Evolutionary conservation across 495 filamentous ascomycete genomes (phyloP), one percentile per base, ranked within the genome.

Genomic region (Penicillium ucsense): DNA sequence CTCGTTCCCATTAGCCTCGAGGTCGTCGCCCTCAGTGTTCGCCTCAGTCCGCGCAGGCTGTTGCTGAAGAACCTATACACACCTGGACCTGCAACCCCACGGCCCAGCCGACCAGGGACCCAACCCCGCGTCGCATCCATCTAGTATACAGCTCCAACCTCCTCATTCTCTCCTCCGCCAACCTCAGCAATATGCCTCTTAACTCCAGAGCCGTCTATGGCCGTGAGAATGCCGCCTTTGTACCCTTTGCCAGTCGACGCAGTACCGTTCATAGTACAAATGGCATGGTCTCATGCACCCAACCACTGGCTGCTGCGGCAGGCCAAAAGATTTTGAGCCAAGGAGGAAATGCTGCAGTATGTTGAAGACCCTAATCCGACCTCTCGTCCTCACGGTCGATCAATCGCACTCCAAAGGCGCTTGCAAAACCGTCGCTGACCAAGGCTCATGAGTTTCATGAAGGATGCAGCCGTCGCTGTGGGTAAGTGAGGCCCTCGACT

Each of bases 401-500:
- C 20, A 20, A 20, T 20, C 2, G 20, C 20, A 20, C 20, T 20
- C 1, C 20, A 20, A 20, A 20, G 20, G 2, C 20, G 20, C 20
- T 20, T 20, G 20, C 20, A 20, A 20, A 2, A 20, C 20, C 1
- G 20, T 20, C 20, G 20, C 2, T 20, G 1, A 20, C 20, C 20
- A 20, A 20, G 20, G 20, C 20, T 20, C 20, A 20, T 20, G 20
- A 20, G 20, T 20, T 20, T 20, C 42, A 4, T 31, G 2, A 48
- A 94, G 88, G 92, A 97, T 75, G 92, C 92, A 31, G 92, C 91
- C 29, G 86, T 97, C 4, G 92, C 92, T 35, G 85, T 89, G 40
- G 86, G 77, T 67, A 62, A 49, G 71, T 66, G n/a, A 20, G 20
- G 20, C 20, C 20, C 20, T 20, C 20, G 20, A 20, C 20, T 20